Evolutionary conservation across 2,329 filamentous ascomycete species (phyloP), one percentile per base, ranked within the genome.

Genomic region (Byssothecium circinans): DNA sequence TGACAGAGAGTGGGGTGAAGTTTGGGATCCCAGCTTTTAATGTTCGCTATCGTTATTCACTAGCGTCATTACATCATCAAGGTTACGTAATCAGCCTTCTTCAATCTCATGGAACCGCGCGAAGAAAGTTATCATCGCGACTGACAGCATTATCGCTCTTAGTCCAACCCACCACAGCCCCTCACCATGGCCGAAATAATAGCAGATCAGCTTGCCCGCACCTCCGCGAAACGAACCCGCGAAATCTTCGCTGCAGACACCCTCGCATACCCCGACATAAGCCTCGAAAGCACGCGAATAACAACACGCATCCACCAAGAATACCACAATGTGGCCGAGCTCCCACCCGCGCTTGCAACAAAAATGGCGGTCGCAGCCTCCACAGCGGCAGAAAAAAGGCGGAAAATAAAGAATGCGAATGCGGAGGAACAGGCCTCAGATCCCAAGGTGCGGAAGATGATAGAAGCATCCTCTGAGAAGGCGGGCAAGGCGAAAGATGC

Each of bases 261-360:
- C 11, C 66, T 78, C 27, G 67, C 74, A 32, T 70, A 74, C 57
- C 71, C 75, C 4, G 63, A 65, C 30, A 70, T 77, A 11, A 62
- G 70, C 41, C 72, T 76, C 36, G 74, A 78, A 48, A 70, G 71
- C 52, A 68, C 76, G 37, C 74, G 75, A 41, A 74, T 85, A 36
- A 74, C 79, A 23, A 71, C 79, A 44, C 82, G 86, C 39, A 83
- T 88, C 65, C 78, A 79, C 43, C 78, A 77, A 63, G 91, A 96
- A 75, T 96, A 96, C 71, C 81, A 85, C 59, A 78, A 85, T 63
- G 86, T 94, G 18, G 83, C 84, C 66, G 86, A 87, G 53, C 79
- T 96, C 2, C 91, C 91, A 5, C 82, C 86, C 18, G 83, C 83
- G 1, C 79, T 96, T 17, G 88, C 88, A 29, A 86, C 88, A 18